Conservation (phyloP, 768 basidiomycete genomes). For the Clathrus columnatus region DNA sequence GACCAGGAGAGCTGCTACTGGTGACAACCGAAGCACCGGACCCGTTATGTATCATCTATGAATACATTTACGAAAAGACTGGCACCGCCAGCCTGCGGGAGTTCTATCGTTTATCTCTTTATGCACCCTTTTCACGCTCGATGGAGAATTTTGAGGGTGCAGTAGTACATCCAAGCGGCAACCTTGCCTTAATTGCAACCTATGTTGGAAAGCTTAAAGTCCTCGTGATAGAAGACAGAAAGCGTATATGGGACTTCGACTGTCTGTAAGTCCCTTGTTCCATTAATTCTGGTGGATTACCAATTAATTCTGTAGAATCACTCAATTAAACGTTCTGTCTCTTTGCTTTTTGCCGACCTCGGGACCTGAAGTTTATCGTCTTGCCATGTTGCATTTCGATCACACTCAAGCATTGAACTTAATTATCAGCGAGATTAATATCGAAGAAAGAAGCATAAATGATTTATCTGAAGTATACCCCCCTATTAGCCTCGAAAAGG, state of each 20-base stretch:
- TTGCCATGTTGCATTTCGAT: slow-evolving; percentile 66
- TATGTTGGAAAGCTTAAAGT: slow-evolving; percentile 67
- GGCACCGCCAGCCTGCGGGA: not conserved
- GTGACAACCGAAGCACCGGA: slow-evolving; percentile 71
- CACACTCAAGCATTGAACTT: slow-evolving; percentile 31
- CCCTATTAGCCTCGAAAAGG: not conserved
- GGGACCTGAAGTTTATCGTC: slow-evolving; percentile 30
- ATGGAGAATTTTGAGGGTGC: slow-evolving; percentile 69
- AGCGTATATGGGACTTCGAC: slow-evolving; percentile 14
- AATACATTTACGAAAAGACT: slow-evolving; percentile 24
- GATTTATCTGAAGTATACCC: slow-evolving; percentile 29
- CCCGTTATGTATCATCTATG: slow-evolving; percentile 59
- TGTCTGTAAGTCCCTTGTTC: slow-evolving; percentile 11
- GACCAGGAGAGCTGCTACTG: slow-evolving; percentile 20
- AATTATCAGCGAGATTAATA: slow-evolving; percentile 13
- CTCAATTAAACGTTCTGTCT: slow-evolving; percentile 61
- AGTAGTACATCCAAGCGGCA: slow-evolving; percentile 55
- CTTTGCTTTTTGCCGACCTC: slow-evolving; percentile 49
- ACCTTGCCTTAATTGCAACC: slow-evolving; percentile 51
- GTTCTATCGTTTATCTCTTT: slow-evolving; percentile 31
- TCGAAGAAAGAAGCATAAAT: slow-evolving; percentile 23
- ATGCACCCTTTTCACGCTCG: slow-evolving; percentile 46
- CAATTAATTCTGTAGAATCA: slow-evolving; percentile 34
- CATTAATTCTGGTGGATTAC: not conserved
- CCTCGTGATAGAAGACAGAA: slow-evolving; percentile 38